These are phyloP conservation scores for Phylloporus sp. DNA, from an alignment of 768 basidiomycete genomes.

Conservation along the genomic window DNA sequence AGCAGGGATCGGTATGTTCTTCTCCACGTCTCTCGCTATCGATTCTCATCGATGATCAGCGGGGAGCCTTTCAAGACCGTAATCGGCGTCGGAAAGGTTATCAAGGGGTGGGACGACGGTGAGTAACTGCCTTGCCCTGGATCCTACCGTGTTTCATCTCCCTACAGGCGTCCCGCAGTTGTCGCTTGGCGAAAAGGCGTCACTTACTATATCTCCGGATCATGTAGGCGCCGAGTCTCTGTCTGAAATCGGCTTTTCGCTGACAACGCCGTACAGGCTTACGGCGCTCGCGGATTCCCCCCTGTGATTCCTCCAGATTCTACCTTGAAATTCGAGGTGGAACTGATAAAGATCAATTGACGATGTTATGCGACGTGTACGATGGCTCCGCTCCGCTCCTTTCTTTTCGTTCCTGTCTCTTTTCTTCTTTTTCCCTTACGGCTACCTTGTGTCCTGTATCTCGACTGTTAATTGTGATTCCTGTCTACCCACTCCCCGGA, in stretches of 20 bases:
- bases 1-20: conserved; percentile 61
- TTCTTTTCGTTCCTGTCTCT: too few species aligned
- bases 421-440: conserved; percentile 14
- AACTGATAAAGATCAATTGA: conserved; percentile 67
- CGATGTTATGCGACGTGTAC: conserved; percentile 18
- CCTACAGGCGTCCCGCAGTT: conserved; percentile 66
- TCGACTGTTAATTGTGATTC: conserved; percentile 21
- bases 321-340: conserved; percentile 76
- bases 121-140: conserved; percentile 15
- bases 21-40: background rate
- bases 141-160: background rate
- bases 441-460: conserved; percentile 24
- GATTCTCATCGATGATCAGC: conserved; percentile 34
- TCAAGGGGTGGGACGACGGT: conserved; percentile 92
- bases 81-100: conserved; percentile 79
- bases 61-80: conserved; percentile 55
- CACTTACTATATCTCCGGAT: conserved; percentile 64
- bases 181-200: conserved; percentile 71
- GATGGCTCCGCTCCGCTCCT: too few species aligned
- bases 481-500: conserved; percentile 4
- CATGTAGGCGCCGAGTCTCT: conserved; percentile 48
- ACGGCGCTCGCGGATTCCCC: conserved; percentile 69
- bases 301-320: conserved; percentile 76
- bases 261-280: conserved; percentile 47
- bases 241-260: conserved; percentile 1